Percentiles rank a stretch among this genome's conserved stretches.
Conservation (phyloP, 1,139 yeast species). For the Cylindricascospora bacillispora region DNA sequence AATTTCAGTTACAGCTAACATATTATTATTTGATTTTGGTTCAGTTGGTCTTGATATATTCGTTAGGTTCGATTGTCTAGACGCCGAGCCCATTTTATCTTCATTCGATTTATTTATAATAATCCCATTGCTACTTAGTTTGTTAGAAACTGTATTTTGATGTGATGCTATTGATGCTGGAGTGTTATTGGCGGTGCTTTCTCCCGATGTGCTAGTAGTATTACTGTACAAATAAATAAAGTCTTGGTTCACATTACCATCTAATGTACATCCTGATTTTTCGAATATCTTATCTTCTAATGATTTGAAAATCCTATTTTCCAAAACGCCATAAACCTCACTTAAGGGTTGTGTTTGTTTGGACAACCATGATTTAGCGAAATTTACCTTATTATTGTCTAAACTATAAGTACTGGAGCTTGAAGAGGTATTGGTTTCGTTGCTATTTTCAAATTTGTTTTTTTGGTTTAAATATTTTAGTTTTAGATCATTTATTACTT, state of each 20-base stretch:
- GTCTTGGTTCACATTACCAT: slow-evolving; percentile 26
- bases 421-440: slow-evolving; percentile 1
- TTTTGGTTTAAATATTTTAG: slow-evolving; percentile 8
- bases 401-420: slow-evolving; percentile 9
- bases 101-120: no score
- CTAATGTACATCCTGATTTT: slow-evolving; percentile 22
- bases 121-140: no score
- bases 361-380: slow-evolving; percentile 68
- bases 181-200: slow-evolving; percentile 2
- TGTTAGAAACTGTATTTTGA: neutral
- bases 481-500: slow-evolving; percentile 26
- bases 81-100: no score
- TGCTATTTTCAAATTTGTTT: neutral
- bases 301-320: slow-evolving; percentile 45
- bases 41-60: slow-evolving; percentile 1
- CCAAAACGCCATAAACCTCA: slow-evolving; percentile 69
- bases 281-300: slow-evolving; percentile 20
- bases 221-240: slow-evolving; percentile 21
- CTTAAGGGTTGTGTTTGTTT: slow-evolving; percentile 79
- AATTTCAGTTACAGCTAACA: slow-evolving; percentile 18
- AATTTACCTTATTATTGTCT: slow-evolving; percentile 34
- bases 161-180: neutral
- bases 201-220: slow-evolving; percentile 1
- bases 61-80: neutral
- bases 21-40: slow-evolving; percentile 1